These are phyloP conservation scores for Nicotiana sylvestris DNA, from an alignment of 257 asterid genomes.

Conservation along the genomic window DNA sequence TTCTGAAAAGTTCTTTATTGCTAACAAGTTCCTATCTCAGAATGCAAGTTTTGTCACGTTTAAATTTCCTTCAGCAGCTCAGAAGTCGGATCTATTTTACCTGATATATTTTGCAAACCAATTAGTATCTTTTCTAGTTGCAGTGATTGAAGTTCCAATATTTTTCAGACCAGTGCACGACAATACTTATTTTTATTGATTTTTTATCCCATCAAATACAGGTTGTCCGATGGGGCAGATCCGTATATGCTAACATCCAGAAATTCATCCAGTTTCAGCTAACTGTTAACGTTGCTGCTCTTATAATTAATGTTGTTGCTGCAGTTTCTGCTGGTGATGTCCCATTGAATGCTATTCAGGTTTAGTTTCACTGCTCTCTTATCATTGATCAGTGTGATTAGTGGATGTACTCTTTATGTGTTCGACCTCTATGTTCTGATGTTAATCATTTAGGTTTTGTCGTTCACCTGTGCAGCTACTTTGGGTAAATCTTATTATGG, in stretches of 20 bases:
- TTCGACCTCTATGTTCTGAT: not conserved
- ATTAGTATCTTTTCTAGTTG: not conserved
- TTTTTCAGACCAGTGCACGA: not conserved
- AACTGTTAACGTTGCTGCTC: conserved; percentile 92
- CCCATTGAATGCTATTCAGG: conserved; percentile 97
- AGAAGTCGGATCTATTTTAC: not conserved
- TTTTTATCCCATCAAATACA: conserved; percentile 25
- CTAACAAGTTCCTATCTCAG: not conserved
- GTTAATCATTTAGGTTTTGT: not conserved
- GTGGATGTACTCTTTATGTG: not conserved
- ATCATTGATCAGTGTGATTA: conserved; percentile 4
- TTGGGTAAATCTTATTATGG: conserved; percentile 99
- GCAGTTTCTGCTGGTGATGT: conserved; percentile 88
- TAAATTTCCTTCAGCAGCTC: not conserved
- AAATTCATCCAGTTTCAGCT: conserved; percentile 96
- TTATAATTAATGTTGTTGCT: conserved; percentile 81
- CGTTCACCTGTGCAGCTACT: conserved; percentile 58
- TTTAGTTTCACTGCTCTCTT: conserved; percentile 18
- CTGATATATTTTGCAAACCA: not conserved
- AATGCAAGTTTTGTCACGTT: not conserved
- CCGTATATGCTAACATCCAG: conserved; percentile 94
- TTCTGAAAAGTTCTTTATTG: not conserved
- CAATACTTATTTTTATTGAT: not conserved
- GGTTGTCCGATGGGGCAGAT: conserved; percentile 99
- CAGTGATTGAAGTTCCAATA: not conserved